Evolutionary conservation across 2,329 filamentous ascomycete genomes (phyloP).

Genomic region (Blastomyces parvus): DNA sequence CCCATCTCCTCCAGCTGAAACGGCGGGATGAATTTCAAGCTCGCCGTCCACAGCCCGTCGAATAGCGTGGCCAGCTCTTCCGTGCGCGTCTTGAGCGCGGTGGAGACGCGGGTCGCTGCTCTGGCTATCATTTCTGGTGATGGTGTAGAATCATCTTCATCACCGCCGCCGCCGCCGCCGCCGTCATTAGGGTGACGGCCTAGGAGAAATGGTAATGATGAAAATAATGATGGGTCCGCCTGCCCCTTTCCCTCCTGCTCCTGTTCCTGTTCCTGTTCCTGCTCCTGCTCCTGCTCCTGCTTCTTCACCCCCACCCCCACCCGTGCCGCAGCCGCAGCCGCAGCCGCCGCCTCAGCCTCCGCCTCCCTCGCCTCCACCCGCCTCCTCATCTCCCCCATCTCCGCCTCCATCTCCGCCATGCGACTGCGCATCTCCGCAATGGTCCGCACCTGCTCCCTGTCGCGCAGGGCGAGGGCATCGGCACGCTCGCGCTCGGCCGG

Average conservation of each 20-base stretch:
- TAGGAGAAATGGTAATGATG: neutral
- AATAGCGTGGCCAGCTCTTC: neutral
- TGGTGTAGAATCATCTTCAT: neutral
- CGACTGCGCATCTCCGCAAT: constrained; percentile 11
- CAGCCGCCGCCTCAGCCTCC: constrained; percentile 3
- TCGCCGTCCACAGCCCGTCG: neutral
- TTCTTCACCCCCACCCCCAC: constrained; percentile 2
- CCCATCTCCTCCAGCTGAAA: constrained; percentile 10
- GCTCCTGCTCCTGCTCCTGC: neutral
- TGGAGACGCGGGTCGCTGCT: neutral
- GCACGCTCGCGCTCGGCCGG: neutral
- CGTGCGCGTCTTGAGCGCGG: neutral
- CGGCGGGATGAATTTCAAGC: constrained; percentile 6
- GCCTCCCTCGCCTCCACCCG: constrained; percentile 13
- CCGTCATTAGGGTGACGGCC: too few species aligned
- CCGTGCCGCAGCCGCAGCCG: neutral
- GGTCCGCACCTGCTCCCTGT: neutral
- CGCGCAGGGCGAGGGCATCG: neutral
- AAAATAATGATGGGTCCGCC: too few species aligned
- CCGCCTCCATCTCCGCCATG: constrained; percentile 17
- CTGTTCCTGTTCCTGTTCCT: neutral
- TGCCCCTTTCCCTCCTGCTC: too few species aligned
- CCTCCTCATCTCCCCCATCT: constrained; percentile 15
- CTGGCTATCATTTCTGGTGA: neutral
- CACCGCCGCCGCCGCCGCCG: too few species aligned